Percentiles rank a stretch among this genome's conserved stretches.
These are phyloP conservation scores for Apiotrichum sp. DNA, from an alignment of 1,284 basidiomycete genomes.

Conservation along the genomic window DNA sequence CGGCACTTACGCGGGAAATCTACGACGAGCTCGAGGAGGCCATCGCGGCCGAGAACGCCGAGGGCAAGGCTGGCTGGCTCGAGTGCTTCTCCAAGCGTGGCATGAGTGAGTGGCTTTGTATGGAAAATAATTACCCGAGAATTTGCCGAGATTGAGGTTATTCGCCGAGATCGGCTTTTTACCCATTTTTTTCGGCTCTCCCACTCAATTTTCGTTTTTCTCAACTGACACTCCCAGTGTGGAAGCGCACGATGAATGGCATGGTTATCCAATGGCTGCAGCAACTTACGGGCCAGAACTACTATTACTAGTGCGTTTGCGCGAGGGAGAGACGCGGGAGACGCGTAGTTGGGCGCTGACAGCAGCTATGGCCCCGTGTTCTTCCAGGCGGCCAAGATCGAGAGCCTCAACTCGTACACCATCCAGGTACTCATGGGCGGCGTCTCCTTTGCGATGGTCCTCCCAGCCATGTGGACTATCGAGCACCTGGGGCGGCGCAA, in stretches of 20 bases:
- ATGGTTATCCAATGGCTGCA: constrained; percentile 79
- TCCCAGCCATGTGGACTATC: constrained; percentile 41
- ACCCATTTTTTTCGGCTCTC: not conserved
- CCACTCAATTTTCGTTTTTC: not conserved
- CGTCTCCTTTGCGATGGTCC: constrained; percentile 29
- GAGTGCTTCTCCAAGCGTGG: constrained; percentile 61
- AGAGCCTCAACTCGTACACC: constrained; percentile 55
- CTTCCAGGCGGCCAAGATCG: constrained; percentile 66
- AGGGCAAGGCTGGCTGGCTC: constrained; percentile 68
- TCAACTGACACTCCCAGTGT: not conserved
- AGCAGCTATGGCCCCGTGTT: constrained; percentile 60
- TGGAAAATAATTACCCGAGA: constrained; percentile 52
- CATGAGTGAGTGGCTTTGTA: not conserved
- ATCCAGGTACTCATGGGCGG: constrained; percentile 27
- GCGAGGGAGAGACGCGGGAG: too few species aligned
- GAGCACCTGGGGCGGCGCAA: constrained; percentile 38
- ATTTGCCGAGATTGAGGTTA: too few species aligned
- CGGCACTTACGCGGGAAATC: constrained; percentile 59
- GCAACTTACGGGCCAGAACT: constrained; percentile 55
- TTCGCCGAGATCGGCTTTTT: too few species aligned
- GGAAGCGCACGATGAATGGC: constrained; percentile 46
- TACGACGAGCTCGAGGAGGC: constrained; percentile 61
- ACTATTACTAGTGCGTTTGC: constrained; percentile 11
- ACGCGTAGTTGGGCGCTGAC: too few species aligned
- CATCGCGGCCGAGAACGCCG: constrained; percentile 58